These are phyloP conservation scores for Cryptococcus floricola DNA, from an alignment of 1,284 basidiomycete genomes.

Conservation along the genomic window DNA sequence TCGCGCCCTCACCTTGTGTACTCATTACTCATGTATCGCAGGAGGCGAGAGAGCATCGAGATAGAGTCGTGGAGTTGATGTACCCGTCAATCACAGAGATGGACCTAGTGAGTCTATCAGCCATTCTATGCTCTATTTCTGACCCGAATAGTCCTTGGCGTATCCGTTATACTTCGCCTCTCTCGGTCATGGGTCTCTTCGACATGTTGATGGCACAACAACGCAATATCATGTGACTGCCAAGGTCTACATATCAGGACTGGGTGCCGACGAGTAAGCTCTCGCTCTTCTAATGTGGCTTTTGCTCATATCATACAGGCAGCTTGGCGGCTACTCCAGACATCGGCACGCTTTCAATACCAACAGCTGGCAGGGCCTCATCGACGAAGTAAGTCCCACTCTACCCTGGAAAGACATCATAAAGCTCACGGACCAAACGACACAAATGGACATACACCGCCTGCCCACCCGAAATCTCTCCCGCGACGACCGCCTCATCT, in stretches of 20 bases:
- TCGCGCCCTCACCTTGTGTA: conserved; percentile 4
- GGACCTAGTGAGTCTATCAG: conserved; percentile 66
- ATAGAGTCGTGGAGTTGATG: conserved; percentile 69
- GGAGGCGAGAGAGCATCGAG: conserved; percentile 62
- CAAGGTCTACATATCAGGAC: conserved; percentile 79
- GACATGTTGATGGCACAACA: conserved; percentile 47
- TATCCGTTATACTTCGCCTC: conserved; percentile 92
- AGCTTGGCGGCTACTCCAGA: conserved; percentile 88
- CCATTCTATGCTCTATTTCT: not conserved
- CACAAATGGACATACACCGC: conserved; percentile 87
- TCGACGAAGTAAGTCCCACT: conserved; percentile 64
- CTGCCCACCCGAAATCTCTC: conserved; percentile 87
- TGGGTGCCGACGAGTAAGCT: conserved; percentile 82
- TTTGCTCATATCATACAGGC: conserved; percentile 27
- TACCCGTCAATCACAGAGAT: conserved; percentile 77
- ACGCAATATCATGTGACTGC: conserved; percentile 67
- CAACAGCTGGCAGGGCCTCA: conserved; percentile 66
- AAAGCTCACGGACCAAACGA: conserved; percentile 20
- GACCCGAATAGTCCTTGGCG: conserved; percentile 67
- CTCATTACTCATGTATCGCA: conserved; percentile 35
- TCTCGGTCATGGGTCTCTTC: conserved; percentile 63
- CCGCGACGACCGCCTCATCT: conserved; percentile 87
- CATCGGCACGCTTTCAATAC: conserved; percentile 72
- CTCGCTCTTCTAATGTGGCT: not conserved
- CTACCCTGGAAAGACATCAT: not conserved